phyloP scores from a whole-genome alignment of 352 stramenopile genomes.

The Phytopythium delawarense region DNA sequence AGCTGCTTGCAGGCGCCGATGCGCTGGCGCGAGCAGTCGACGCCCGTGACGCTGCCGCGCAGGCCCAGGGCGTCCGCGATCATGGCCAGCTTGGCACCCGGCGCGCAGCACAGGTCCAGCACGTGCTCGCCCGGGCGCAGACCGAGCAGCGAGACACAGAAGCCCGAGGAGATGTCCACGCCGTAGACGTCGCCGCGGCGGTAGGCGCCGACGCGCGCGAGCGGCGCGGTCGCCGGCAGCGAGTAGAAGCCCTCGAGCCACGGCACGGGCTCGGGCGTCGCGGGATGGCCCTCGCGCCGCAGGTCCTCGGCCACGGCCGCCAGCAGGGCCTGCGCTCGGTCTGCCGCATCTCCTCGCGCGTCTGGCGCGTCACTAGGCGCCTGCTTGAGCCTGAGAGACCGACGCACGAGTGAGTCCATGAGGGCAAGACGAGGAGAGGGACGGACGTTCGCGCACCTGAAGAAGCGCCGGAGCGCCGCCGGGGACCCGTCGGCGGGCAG shows the following conservation, averaged over 20 bases:
- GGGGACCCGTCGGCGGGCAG: constrained; percentile 13
- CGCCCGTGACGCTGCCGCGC: constrained; percentile 58
- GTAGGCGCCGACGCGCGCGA: constrained; percentile 49
- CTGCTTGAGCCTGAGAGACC: constrained; percentile 5
- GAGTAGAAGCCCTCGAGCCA: constrained; percentile 72
- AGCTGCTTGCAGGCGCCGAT: constrained; percentile 87
- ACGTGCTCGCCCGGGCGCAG: constrained; percentile 76
- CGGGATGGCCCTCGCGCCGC: neutral
- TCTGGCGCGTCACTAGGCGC: neutral
- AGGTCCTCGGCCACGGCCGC: constrained; percentile 6
- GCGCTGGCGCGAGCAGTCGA: constrained; percentile 87
- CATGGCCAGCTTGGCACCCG: constrained; percentile 90
- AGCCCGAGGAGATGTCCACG: constrained; percentile 81
- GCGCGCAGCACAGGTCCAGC: constrained; percentile 93
- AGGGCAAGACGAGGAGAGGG: too few relatives aligned
- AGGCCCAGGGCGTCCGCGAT: constrained; percentile 81
- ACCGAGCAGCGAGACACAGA: constrained; percentile 56
- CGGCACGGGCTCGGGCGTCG: constrained; percentile 15
- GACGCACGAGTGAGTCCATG: neutral
- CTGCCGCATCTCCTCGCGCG: too few relatives aligned
- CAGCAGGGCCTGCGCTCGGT: neutral
- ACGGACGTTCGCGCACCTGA: constrained; percentile 30
- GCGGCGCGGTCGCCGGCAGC: constrained; percentile 37
- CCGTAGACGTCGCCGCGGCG: constrained; percentile 59
- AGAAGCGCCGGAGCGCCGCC: constrained; percentile 40